phyloP scores from a whole-genome alignment of 106 monocot genomes.

The Dendrobium officinale region DNA sequence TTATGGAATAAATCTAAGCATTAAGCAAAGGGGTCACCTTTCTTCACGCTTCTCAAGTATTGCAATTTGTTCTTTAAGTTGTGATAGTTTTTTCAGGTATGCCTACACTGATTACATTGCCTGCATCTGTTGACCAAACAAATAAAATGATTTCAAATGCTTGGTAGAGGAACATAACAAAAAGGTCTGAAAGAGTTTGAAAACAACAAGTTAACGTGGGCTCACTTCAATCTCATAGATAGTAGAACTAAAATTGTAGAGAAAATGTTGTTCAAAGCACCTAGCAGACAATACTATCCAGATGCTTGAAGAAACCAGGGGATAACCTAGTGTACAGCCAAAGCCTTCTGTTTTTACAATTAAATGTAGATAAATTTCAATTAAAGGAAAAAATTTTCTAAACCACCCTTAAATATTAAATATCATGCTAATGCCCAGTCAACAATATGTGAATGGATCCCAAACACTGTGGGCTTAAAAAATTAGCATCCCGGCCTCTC shows the following conservation, averaged over 20 bases:
- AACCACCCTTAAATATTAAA: too few relatives aligned
- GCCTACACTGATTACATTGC: slow-evolving; percentile 48
- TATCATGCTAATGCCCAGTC: too few relatives aligned
- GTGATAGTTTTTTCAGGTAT: slow-evolving; percentile 86
- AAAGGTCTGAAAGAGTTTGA: background rate
- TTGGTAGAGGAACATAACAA: background rate
- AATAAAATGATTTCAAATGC: background rate
- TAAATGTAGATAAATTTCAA: background rate
- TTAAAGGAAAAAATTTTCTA: too few relatives aligned
- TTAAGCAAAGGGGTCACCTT: slow-evolving; percentile 34
- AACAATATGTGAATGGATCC: too few relatives aligned
- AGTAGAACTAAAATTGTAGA: background rate
- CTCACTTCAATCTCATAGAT: background rate
- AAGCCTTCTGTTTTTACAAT: background rate
- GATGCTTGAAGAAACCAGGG: background rate
- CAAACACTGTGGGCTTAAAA: too few relatives aligned
- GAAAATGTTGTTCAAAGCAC: background rate
- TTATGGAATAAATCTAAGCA: background rate
- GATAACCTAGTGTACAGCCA: background rate
- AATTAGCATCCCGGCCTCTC: too few relatives aligned
- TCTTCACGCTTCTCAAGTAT: slow-evolving; percentile 96
- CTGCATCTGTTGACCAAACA: slow-evolving; percentile 34
- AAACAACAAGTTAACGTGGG: background rate
- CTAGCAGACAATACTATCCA: background rate
- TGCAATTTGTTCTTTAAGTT: slow-evolving; percentile 97